Percentiles rank a stretch among this genome's conserved stretches.
These are phyloP conservation scores for Pythium rishiriense DNA, from an alignment of 352 stramenopile species.

Conservation along the genomic window DNA sequence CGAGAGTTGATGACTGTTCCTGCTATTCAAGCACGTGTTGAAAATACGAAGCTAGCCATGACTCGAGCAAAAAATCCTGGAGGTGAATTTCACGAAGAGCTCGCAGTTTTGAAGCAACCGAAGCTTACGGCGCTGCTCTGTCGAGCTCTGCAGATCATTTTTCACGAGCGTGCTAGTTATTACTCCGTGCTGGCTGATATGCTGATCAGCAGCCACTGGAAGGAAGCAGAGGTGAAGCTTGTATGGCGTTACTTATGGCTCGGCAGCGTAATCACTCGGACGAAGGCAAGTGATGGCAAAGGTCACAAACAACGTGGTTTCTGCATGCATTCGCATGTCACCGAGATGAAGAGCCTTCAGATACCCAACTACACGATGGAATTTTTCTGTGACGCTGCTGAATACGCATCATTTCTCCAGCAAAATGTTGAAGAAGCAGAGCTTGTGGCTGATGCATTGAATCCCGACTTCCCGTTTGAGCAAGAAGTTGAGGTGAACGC, in stretches of 20 bases:
- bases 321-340: conserved; percentile 65
- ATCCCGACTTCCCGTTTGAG: conserved; percentile 43
- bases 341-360: conserved; percentile 70
- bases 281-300: conserved; percentile 43
- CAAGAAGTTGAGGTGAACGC: conserved; percentile 64
- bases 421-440: conserved; percentile 68
- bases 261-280: conserved; percentile 68
- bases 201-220: conserved; percentile 66
- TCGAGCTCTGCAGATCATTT: conserved; percentile 78
- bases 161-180: conserved; percentile 74
- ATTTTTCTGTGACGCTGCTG: conserved; percentile 69
- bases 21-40: conserved; percentile 57
- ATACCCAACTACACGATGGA: conserved; percentile 66
- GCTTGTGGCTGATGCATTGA: conserved; percentile 25
- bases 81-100: conserved; percentile 72
- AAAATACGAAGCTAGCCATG: conserved; percentile 58
- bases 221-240: conserved; percentile 73
- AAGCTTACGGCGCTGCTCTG: conserved; percentile 61
- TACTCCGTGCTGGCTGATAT: conserved; percentile 70
- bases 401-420: conserved; percentile 71
- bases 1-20: conserved; percentile 64
- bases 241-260: conserved; percentile 87
- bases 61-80: conserved; percentile 71
- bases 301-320: conserved; percentile 73
- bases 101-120: conserved; percentile 53